These are phyloP conservation scores for Rubroshorea leprosula DNA, from an alignment of 345 rosid genomes.

Conservation along the genomic window DNA sequence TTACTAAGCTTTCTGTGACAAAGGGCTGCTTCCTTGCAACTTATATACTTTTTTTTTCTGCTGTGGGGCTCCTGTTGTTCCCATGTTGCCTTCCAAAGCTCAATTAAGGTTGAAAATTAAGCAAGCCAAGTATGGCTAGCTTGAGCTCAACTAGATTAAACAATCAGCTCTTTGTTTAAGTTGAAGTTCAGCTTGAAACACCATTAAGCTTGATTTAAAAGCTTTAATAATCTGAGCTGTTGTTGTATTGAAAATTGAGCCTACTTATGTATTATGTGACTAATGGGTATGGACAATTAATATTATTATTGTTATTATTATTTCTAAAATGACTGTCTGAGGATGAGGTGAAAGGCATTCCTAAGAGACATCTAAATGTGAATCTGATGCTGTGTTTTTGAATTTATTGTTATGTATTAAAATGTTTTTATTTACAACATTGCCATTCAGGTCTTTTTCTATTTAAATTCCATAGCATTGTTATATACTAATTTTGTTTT, in stretches of 20 bases:
- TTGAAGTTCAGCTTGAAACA: neutral
- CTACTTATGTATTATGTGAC: neutral
- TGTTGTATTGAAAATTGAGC: neutral
- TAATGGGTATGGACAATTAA: neutral
- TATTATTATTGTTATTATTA: too few species aligned
- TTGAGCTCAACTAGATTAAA: neutral
- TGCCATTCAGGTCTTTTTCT: neutral
- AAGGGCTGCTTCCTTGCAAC: neutral
- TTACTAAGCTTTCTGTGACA: too few species aligned
- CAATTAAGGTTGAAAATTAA: too few species aligned
- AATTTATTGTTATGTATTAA: too few species aligned
- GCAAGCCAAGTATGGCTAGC: too few species aligned
- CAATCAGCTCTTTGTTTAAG: neutral
- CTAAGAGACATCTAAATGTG: too few species aligned
- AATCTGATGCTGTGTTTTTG: too few species aligned
- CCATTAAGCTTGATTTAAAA: neutral
- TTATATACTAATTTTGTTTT: neutral
- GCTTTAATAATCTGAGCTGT: neutral
- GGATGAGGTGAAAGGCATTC: too few species aligned
- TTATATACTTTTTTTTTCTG: too few species aligned
- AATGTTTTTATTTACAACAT: neutral
- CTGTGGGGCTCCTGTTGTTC: too few species aligned
- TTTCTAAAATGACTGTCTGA: too few species aligned
- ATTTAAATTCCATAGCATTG: neutral
- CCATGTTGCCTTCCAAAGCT: neutral